Evolutionary conservation across 2,329 filamentous ascomycete species (phyloP).

Genomic region (Fusarium xylarioides): DNA sequence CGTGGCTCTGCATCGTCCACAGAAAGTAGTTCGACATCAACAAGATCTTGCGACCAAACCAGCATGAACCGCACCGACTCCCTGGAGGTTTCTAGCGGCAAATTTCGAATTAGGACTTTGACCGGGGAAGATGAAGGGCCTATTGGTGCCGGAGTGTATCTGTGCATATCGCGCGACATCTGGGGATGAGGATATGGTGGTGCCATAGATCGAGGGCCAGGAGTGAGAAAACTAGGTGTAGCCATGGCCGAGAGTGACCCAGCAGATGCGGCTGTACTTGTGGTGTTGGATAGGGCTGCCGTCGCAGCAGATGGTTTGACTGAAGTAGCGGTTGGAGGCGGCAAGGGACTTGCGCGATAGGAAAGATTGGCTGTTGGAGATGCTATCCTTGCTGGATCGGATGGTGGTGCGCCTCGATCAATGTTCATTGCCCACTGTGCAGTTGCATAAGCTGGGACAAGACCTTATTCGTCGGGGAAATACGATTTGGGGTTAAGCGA

Average conservation of each 20-base stretch:
- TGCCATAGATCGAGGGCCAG: slow-evolving; percentile 50
- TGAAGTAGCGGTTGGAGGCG: slow-evolving; percentile 36
- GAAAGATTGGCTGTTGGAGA: slow-evolving; percentile 38
- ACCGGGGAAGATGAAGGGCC: slow-evolving; percentile 48
- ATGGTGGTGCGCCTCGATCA: slow-evolving; percentile 20
- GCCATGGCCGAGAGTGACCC: slow-evolving; percentile 51
- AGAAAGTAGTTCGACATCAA: slow-evolving; percentile 61
- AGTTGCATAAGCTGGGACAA: slow-evolving; percentile 42
- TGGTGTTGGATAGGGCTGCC: not conserved
- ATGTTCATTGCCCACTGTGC: slow-evolving; percentile 44
- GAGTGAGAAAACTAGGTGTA: slow-evolving; percentile 53
- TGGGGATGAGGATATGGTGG: slow-evolving; percentile 47
- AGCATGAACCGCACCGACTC: slow-evolving; percentile 66
- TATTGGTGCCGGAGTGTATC: slow-evolving; percentile 53
- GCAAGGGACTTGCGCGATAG: slow-evolving; percentile 48
- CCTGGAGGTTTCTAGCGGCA: slow-evolving; percentile 63
- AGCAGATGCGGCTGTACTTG: not conserved
- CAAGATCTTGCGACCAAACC: slow-evolving; percentile 65
- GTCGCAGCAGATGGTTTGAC: slow-evolving; percentile 10
- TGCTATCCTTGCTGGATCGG: slow-evolving; percentile 40
- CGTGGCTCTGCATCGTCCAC: slow-evolving; percentile 60
- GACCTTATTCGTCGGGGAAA: slow-evolving; percentile 29
- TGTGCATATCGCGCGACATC: slow-evolving; percentile 51
- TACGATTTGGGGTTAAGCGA: slow-evolving; percentile 25
- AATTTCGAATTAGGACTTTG: slow-evolving; percentile 61